These are phyloP conservation scores for Papiliotrema fonsecae DNA, from an alignment of 1,284 basidiomycete genomes.

Conservation along the genomic window DNA sequence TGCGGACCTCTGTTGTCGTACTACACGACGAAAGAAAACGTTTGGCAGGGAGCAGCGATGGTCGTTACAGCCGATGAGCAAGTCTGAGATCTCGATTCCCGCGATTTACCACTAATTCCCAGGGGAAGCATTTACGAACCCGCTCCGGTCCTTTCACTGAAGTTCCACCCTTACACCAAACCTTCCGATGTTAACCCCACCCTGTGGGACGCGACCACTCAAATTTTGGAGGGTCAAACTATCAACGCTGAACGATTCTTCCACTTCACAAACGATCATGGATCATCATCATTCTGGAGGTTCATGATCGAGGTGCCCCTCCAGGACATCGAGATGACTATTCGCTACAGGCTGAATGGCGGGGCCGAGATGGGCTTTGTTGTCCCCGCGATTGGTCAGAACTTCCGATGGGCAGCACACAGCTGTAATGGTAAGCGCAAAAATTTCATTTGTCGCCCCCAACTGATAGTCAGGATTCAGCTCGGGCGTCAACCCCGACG, in stretches of 20 bases:
- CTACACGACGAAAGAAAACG: conserved; percentile 70
- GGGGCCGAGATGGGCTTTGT: conserved; percentile 75
- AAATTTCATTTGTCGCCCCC: too few relatives aligned
- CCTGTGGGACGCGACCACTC: conserved; percentile 13
- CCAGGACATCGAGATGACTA: conserved; percentile 64
- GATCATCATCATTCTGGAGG: conserved; percentile 89
- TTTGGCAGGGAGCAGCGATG: conserved; percentile 84
- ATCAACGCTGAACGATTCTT: conserved; percentile 70
- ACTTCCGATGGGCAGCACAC: conserved; percentile 86
- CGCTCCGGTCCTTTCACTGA: conserved; percentile 66
- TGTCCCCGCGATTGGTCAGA: conserved; percentile 74
- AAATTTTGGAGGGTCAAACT: conserved; percentile 15
- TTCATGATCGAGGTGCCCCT: conserved; percentile 84
- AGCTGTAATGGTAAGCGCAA: conserved; percentile 50
- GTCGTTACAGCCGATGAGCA: conserved; percentile 57
- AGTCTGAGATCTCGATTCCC: neutral
- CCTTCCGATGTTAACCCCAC: conserved; percentile 16
- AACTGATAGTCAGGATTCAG: conserved; percentile 48
- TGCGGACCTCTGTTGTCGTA: conserved; percentile 82
- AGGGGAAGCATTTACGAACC: conserved; percentile 68
- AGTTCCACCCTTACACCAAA: conserved; percentile 36
- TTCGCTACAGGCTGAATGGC: conserved; percentile 71
- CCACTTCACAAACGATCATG: conserved; percentile 64
- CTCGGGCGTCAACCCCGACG: conserved; percentile 49
- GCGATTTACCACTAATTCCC: conserved; percentile 3